phyloP scores from a whole-genome alignment of 108 stramenopile genomes.

The Pseudonitzschia delicatissima region DNA sequence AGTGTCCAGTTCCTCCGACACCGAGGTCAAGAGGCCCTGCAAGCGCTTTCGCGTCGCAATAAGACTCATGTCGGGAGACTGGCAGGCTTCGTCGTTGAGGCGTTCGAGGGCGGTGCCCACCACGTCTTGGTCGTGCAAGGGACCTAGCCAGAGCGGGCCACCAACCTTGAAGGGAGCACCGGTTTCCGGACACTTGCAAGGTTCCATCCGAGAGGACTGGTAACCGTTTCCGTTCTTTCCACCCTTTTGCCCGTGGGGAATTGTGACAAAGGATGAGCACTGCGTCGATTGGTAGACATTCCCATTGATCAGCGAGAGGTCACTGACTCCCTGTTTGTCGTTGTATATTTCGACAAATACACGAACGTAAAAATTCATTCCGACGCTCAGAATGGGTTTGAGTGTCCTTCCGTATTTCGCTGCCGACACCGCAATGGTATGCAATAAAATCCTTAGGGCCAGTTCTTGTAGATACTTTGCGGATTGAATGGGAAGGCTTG shows the following conservation, averaged over 20 bases:
- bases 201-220: slow-evolving; percentile 46
- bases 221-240: slow-evolving; percentile 54
- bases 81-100: slow-evolving; percentile 39
- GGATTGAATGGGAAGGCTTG: slow-evolving; percentile 79
- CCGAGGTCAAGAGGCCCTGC: slow-evolving; percentile 85
- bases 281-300: slow-evolving; percentile 90
- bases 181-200: slow-evolving; percentile 55
- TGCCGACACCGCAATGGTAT: slow-evolving; percentile 82
- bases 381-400: slow-evolving; percentile 89
- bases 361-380: slow-evolving; percentile 96
- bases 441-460: slow-evolving; percentile 91
- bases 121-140: slow-evolving; percentile 87
- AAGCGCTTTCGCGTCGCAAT: slow-evolving; percentile 64
- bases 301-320: slow-evolving; percentile 79
- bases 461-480: slow-evolving; percentile 93
- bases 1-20: slow-evolving; percentile 93
- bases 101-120: slow-evolving; percentile 72
- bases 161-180: slow-evolving; percentile 85
- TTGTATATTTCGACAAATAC: slow-evolving; percentile 95
- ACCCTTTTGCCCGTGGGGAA: slow-evolving; percentile 51
- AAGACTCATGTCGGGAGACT: slow-evolving; percentile 41
- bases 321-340: slow-evolving; percentile 85
- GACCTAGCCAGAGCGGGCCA: slow-evolving; percentile 95
- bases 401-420: slow-evolving; percentile 89
- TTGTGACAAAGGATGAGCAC: slow-evolving; percentile 88